Evolutionary conservation across 1,284 basidiomycete genomes (phyloP).

Genomic region (Cerrena zonata): DNA sequence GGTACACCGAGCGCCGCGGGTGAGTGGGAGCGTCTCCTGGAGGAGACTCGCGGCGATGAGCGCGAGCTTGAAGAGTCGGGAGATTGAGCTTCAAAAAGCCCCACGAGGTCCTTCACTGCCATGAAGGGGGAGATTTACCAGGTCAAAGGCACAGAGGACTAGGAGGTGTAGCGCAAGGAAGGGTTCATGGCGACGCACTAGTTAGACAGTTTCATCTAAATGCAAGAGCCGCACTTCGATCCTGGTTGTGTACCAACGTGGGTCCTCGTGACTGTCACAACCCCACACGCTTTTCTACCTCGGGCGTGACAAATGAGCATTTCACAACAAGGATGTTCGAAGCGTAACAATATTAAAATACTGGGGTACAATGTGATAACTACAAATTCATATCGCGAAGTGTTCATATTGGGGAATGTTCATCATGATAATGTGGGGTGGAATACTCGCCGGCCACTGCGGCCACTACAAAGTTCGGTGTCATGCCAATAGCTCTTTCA

Average conservation of each 20-base stretch:
- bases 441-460: no score
- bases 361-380: no score
- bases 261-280: not conserved
- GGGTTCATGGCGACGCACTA: not conserved
- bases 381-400: no score
- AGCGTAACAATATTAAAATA: no score
- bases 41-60: not conserved
- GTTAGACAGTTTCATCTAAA: not conserved
- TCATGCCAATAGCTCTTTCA: slow-evolving; percentile 13
- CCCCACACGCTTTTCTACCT: not conserved
- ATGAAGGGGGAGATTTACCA: slow-evolving; percentile 12
- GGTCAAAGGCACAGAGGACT: not conserved
- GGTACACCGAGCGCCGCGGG: slow-evolving; percentile 5
- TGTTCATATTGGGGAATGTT: no score
- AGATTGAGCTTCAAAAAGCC: slow-evolving; percentile 22
- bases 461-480: no score
- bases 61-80: no score
- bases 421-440: no score
- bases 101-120: slow-evolving; percentile 28
- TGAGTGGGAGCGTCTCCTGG: not conserved
- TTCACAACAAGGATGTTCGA: no score
- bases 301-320: not conserved
- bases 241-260: not conserved
- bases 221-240: not conserved
- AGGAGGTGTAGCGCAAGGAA: not conserved